Percentiles rank a stretch among this genome's conserved stretches.
Conservation (phyloP, 352 stramenopile species). For the Pythium insidiosum region DNA sequence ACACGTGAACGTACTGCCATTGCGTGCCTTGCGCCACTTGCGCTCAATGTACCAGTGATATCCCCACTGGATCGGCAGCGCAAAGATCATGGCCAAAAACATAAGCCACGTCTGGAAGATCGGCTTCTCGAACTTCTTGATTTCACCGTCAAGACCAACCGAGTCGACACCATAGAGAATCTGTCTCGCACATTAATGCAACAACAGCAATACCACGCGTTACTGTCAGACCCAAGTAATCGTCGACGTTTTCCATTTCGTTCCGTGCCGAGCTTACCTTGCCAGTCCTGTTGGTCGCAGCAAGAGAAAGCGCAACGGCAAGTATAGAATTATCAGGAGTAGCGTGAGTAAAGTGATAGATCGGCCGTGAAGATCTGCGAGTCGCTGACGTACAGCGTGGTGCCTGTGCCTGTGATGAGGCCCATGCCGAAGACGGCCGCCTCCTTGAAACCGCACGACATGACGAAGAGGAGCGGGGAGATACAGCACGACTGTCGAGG, state of each 20-base stretch:
- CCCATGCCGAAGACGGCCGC: conserved; percentile 73
- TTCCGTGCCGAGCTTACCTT: conserved; percentile 55
- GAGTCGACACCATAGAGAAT: conserved; percentile 91
- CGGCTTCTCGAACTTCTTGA: conserved; percentile 92
- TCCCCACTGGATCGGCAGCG: conserved; percentile 87
- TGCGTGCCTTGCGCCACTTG: conserved; percentile 51
- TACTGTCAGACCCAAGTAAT: too few species aligned
- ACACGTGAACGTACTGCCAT: conserved; percentile 41
- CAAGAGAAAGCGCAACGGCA: background rate
- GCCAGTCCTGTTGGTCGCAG: conserved; percentile 31
- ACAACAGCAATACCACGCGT: too few species aligned
- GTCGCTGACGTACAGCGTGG: conserved; percentile 53
- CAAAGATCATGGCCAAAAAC: conserved; percentile 95
- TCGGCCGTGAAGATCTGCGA: background rate
- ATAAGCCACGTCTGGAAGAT: conserved; percentile 96
- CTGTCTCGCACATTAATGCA: too few species aligned
- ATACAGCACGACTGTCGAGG: too few species aligned
- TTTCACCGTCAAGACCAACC: conserved; percentile 77
- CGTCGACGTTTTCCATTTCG: too few species aligned
- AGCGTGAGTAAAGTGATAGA: too few species aligned
- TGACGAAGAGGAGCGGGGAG: too few species aligned
- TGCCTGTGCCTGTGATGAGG: conserved; percentile 77
- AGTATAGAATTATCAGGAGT: too few species aligned
- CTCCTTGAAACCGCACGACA: conserved; percentile 78
- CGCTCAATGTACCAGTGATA: conserved; percentile 77